Evolutionary conservation across 768 basidiomycete species (phyloP).

Genomic region (Trametes gibbosa): DNA sequence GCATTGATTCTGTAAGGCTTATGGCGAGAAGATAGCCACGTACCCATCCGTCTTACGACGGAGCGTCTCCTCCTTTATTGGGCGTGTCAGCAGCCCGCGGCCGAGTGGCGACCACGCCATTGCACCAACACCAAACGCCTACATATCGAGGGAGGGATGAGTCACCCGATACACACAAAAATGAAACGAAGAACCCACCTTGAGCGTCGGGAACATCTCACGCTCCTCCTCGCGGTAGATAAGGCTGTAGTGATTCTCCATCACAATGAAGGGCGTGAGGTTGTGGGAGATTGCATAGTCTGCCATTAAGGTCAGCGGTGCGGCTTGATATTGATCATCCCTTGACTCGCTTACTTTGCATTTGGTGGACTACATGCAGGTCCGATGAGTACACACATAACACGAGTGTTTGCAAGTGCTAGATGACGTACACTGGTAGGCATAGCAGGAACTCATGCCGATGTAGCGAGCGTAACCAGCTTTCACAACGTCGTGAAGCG

Average conservation of each 20-base stretch:
- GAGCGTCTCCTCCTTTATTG: conserved; percentile 21
- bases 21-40: not conserved
- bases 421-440: conserved; percentile 32
- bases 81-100: conserved; percentile 32
- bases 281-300: conserved; percentile 42
- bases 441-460: conserved; percentile 38
- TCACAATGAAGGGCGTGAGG: conserved; percentile 55
- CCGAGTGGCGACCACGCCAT: conserved; percentile 41
- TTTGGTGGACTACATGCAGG: conserved; percentile 28
- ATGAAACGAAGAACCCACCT: conserved; percentile 19
- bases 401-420: not conserved
- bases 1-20: not conserved
- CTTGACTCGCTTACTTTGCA: conserved; percentile 30
- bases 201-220: conserved; percentile 52
- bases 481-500: conserved; percentile 46
- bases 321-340: not conserved
- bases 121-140: conserved; percentile 30
- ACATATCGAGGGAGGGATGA: not conserved
- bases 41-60: conserved; percentile 26
- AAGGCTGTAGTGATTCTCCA: conserved; percentile 60
- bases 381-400: conserved; percentile 8
- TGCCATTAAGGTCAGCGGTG: conserved; percentile 7
- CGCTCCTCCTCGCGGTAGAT: conserved; percentile 62
- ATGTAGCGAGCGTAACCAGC: conserved; percentile 44
- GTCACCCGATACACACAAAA: not conserved